Evolutionary conservation across 805 yeast species (phyloP), one percentile per base, ranked within the genome.

Genomic region (Kodamaea restingae): DNA sequence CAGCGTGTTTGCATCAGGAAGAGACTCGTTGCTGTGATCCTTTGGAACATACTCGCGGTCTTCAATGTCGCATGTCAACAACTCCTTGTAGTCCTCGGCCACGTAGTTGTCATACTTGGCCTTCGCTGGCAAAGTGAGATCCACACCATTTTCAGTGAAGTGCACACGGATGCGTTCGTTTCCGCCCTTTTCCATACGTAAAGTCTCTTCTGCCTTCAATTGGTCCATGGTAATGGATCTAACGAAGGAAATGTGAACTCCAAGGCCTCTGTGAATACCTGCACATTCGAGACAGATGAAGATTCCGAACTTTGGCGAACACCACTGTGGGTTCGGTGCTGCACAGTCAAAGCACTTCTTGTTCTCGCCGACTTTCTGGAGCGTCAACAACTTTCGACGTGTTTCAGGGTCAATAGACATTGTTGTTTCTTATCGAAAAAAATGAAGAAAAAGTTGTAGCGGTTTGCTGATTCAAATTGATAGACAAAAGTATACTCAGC

Each of bases 301-400:
- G 44, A 93, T 85, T 44, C 98, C 98, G 65, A 91, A 88, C 63
- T 93, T 93, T 26, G 98, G 98, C 10, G 96, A 88, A 2, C 98
- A 97, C 98, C 98, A 93, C 62, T 93, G 98, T 7, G 98, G 98
- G 59, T 90, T 91, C 43, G 95, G 96, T 1, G 97, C 95, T 27
- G 70, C 73, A 64, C 98, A 93, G 61, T 93, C 98, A 61, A 88
- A 84, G 64, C 98, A 93, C 60, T 78, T 81, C 67, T 84, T 88
- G 70, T 88, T 88, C 10, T 71, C 82, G 18, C 91, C 95, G 34
- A 71, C 70, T 58, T 88, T 88, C 56, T 91, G 98, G 44, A 91
- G 66, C 31, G 80, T 80, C 49, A 68, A 56, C 29, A 86, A 71
- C 58, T 83, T 80, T 57, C 96, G 80, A 61, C 95, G 84, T 43